Evolutionary conservation across 371 early-diverging fungal genomes (phyloP), one percentile per base, ranked within the genome.

Genomic region (Batkoa obscura): DNA sequence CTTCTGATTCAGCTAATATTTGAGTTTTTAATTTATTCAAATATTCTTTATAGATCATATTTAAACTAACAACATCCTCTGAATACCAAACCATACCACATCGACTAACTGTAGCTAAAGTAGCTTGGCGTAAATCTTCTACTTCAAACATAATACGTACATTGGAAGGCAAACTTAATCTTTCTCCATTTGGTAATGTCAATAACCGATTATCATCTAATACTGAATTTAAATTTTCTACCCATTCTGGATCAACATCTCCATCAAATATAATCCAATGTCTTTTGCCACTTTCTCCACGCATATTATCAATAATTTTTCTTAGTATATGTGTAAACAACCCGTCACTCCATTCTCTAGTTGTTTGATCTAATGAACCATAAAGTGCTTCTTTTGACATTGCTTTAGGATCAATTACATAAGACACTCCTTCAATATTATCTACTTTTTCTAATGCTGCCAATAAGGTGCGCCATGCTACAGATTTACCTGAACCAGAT

Each of bases 231-330:
- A 99, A 81, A 68, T 98, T 98, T 70, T 99, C 99, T 43, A 98
- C 95, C 99, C 99, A 99, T 64, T 94, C 94, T 13, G 99, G 97
- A 72, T 98, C 97, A 35, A 98, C 93, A 72, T 94, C 97, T 62
- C 99, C 97, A 70, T 98, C 99, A 70, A 98, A 99, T 35, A 99
- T 82, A 60, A 99, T 96, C 98, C 98, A 98, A 64, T 95, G 94
- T 15, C 94, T 83, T 63, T 84, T 86, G 38, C 72, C 58, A 56
- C 82, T 83, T 71, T 98, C 97, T 57, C 97, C 96, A 66, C 95
- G 84, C n/a, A 91, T 91, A 53, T 96, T 91, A 63, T 94, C 94
- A 15, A 96, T 79, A 62, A 95, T 96, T 69, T 90, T 90, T 58
- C 99, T 85, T 54, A 99, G 74, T 38, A 96, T 83, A 59, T 87